Evolutionary conservation across 305 asterid genomes (phyloP).

Genomic region (Solanum hybrid): DNA sequence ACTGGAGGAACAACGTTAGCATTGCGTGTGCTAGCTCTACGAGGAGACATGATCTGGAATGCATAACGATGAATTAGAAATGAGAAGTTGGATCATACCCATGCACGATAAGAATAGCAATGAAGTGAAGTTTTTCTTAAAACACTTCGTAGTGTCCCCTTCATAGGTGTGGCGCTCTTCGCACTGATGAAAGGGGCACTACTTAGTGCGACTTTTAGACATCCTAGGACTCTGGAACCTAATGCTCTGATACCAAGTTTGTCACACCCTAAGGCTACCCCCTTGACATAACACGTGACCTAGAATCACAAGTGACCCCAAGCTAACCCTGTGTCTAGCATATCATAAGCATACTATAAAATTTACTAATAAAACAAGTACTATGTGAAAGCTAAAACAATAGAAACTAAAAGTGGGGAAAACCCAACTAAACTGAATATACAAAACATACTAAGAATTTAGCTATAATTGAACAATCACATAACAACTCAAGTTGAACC

Average conservation of each 20-base stretch:
- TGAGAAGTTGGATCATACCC: not conserved
- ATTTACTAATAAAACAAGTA: too few species aligned
- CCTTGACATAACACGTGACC: not conserved
- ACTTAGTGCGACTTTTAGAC: not conserved
- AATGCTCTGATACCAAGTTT: not conserved
- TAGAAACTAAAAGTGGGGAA: not conserved
- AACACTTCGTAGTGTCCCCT: not conserved
- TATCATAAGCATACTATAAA: not conserved
- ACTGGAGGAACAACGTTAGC: too few species aligned
- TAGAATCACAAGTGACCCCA: not conserved
- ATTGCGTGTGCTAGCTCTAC: not conserved
- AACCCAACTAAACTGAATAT: not conserved
- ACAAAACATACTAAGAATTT: not conserved
- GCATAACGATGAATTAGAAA: not conserved
- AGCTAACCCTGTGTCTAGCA: not conserved
- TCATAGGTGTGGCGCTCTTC: not conserved
- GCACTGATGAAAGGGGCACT: not conserved
- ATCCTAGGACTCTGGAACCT: not conserved
- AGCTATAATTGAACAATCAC: not conserved
- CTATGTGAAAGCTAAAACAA: not conserved
- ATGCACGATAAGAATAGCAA: not conserved
- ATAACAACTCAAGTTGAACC: not conserved
- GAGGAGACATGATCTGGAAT: not conserved
- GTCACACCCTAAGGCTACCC: not conserved
- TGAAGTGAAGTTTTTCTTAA: not conserved